These are phyloP conservation scores for Colletotrichum limetticola DNA, from an alignment of 2,329 filamentous ascomycete genomes.

Conservation along the genomic window DNA sequence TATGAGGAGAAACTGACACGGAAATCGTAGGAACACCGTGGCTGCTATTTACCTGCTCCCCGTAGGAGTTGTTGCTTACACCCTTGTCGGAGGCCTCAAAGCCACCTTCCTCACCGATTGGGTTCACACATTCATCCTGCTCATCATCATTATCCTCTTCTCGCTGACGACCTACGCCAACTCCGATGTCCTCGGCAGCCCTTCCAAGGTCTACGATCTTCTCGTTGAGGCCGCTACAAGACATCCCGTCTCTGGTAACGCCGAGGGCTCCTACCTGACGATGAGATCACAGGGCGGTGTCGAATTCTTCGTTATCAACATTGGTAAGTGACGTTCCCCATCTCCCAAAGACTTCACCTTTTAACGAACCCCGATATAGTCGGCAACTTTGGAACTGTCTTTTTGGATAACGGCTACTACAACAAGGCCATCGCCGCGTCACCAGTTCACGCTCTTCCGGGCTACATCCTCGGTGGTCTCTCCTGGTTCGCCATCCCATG, in stretches of 20 bases:
- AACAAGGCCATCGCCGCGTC: conserved; percentile 87
- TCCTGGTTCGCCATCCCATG: conserved; percentile 89
- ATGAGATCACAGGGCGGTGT: conserved; percentile 78
- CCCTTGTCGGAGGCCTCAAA: conserved; percentile 76
- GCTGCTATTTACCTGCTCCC: conserved; percentile 88
- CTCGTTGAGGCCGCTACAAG: conserved; percentile 70
- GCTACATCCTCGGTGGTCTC: conserved; percentile 80
- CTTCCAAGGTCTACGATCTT: conserved; percentile 73
- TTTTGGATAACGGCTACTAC: conserved; percentile 83
- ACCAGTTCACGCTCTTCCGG: conserved; percentile 81
- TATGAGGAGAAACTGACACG: not conserved
- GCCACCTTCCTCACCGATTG: conserved; percentile 83
- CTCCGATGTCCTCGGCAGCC: conserved; percentile 71
- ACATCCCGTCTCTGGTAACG: conserved; percentile 80
- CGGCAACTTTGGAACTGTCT: conserved; percentile 80
- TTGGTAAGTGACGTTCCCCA: conserved; percentile 48
- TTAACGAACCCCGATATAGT: conserved; percentile 47
- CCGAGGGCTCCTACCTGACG: conserved; percentile 80
- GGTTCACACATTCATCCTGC: conserved; percentile 79
- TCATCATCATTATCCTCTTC: conserved; percentile 83
- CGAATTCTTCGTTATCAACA: conserved; percentile 83
- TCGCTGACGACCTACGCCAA: conserved; percentile 74
- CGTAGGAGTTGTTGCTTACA: conserved; percentile 80
- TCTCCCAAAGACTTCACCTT: conserved; percentile 47
- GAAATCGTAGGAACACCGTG: conserved; percentile 47